These are phyloP conservation scores for Pugionium cornutum DNA, from an alignment of 345 rosid species.

Conservation along the genomic window DNA sequence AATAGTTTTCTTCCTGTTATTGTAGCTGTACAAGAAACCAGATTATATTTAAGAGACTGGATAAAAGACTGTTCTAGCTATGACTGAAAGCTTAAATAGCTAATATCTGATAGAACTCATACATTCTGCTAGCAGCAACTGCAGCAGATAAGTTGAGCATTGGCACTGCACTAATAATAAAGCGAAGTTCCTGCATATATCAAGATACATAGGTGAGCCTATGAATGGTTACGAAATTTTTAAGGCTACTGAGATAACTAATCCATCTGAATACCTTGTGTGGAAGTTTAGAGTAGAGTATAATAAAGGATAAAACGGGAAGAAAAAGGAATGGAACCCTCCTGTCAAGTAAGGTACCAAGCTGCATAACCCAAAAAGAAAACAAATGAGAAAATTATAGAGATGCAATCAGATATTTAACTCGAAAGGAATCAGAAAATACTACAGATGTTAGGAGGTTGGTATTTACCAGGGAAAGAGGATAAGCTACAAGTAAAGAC, in stretches of 20 bases:
- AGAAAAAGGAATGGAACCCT: conserved; percentile 61
- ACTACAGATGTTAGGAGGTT: conserved; percentile 14
- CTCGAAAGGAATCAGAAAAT: conserved; percentile 16
- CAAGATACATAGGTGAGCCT: conserved; percentile 11
- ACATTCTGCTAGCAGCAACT: conserved; percentile 89
- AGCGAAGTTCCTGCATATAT: conserved; percentile 85
- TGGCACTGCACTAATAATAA: conserved; percentile 89
- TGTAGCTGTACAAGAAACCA: conserved; percentile 61
- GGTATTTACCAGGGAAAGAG: conserved; percentile 77
- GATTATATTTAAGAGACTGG: conserved; percentile 12
- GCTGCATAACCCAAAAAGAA: conserved; percentile 52
- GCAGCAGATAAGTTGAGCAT: conserved; percentile 93
- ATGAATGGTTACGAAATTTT: conserved; percentile 16
- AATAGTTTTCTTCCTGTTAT: conserved; percentile 70
- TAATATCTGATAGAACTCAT: conserved; percentile 34
- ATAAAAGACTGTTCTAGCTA: conserved; percentile 10
- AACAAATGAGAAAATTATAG: neutral
- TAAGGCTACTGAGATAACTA: conserved; percentile 30
- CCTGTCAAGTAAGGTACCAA: conserved; percentile 76
- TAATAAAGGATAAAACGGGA: conserved; percentile 67
- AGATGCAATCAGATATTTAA: conserved; percentile 24
- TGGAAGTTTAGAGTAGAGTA: conserved; percentile 94
- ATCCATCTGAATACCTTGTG: conserved; percentile 67
- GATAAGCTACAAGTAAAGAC: conserved; percentile 76
- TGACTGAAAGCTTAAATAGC: conserved; percentile 29